phyloP scores from a whole-genome alignment of 2,329 filamentous ascomycete genomes.

The Talaromyces sp. region DNA sequence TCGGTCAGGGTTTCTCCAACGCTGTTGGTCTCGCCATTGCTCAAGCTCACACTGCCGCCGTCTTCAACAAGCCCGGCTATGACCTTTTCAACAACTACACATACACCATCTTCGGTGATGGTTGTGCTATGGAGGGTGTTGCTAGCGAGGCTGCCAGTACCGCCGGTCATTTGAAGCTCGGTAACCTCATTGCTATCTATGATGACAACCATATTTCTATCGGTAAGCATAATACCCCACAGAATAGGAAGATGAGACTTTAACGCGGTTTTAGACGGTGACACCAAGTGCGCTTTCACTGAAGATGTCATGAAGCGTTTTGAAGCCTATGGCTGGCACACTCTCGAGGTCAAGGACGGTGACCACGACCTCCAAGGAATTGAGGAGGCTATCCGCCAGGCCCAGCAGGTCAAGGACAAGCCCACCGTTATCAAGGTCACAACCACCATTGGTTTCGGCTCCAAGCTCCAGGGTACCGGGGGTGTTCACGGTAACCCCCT shows the following conservation, averaged over 20 bases:
- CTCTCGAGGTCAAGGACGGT: constrained; percentile 76
- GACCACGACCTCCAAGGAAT: constrained; percentile 84
- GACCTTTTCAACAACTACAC: constrained; percentile 94
- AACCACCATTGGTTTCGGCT: constrained; percentile 96
- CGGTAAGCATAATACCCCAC: constrained; percentile 44
- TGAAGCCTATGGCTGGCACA: constrained; percentile 96
- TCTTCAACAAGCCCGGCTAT: constrained; percentile 96
- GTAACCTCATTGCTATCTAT: constrained; percentile 94
- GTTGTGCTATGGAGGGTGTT: constrained; percentile 98
- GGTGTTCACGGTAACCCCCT: constrained; percentile 95
- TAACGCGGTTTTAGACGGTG: constrained; percentile 64
- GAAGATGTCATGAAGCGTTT: constrained; percentile 95
- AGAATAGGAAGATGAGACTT: background rate
- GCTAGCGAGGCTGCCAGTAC: constrained; percentile 86
- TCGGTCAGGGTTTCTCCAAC: constrained; percentile 95
- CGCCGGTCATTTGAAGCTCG: constrained; percentile 93
- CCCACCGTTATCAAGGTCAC: constrained; percentile 93
- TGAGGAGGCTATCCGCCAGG: constrained; percentile 80
- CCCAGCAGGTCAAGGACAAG: constrained; percentile 88
- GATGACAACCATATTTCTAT: constrained; percentile 98
- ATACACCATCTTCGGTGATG: constrained; percentile 94
- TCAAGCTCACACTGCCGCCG: constrained; percentile 82
- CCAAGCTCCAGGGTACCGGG: constrained; percentile 85
- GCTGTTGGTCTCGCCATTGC: constrained; percentile 97
- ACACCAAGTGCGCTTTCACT: constrained; percentile 94